Base-by-base conservation (phyloP, 257 asterid genomes). In the Nicotiana noctiflora region DNA sequence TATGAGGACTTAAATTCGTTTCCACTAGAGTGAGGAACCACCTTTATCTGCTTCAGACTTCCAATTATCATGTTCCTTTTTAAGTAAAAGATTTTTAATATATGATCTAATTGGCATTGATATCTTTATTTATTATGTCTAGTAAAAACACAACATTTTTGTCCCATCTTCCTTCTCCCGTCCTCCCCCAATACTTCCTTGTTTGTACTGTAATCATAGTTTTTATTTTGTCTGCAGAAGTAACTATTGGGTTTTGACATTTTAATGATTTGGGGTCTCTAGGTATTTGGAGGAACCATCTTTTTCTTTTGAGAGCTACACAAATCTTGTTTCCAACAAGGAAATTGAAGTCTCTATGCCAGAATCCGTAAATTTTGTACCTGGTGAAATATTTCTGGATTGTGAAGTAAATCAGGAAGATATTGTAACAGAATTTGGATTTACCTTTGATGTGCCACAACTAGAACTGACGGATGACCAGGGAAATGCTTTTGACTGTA, bases 361-460 rank as follows among this genome's bases (percentile, higher is more conserved):
- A 10, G 78, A 49, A 49, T 49, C 60, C 60, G 0, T 46, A 7
- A 23, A 21, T 21, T 23, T 72, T 23, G 8, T 72, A 14, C 78
- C 78, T 72, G 78, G 23, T 23, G 78, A 72, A 46, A 23, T 72
- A 34, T 72, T 72, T 72, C 78, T 72, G 61, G 78, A 72, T 72
- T 72, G 78, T 72, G 60, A 25, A 49, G 25, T 72, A 49, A 49
- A 46, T 23, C 78, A 72, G 60, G 78, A 46, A 21, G 59, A 72
- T 49, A 23, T 49, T 14, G 61, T 14, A 46, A 49, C 23, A 23
- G 23, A 72, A 11, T 72, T 72, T 49, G 37, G 78, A 21, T 72
- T 72, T 46, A 72, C 78, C 49, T 72, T 72, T 72, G 78, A 72
- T 72, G 78, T 72, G 78, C 78, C 78, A 23, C 78, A 72, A 72